A percentile compares a stretch with the other conserved stretches of the same genome.
Evolutionary conservation across 2,329 filamentous ascomycete genomes (phyloP).

Genomic region (Aspergillus sp.): DNA sequence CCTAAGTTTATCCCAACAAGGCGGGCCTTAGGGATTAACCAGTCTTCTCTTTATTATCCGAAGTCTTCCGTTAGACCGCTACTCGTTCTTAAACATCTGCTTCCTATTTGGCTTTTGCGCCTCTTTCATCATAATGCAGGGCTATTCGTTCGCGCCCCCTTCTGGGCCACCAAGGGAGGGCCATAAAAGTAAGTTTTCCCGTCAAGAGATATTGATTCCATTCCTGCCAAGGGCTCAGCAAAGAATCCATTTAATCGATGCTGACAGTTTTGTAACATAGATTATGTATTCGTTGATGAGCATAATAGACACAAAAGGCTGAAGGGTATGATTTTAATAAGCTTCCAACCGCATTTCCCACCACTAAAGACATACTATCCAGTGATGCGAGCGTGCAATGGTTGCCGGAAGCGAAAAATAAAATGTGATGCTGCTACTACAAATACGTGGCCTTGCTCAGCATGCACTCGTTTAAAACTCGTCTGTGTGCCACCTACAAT

Average conservation of each 20-base stretch:
- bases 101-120: slow-evolving; percentile 54
- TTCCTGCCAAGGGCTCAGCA: slow-evolving; percentile 5
- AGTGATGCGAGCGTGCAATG: slow-evolving; percentile 98
- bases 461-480: slow-evolving; percentile 85
- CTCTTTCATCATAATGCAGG: slow-evolving; percentile 51
- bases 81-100: neutral
- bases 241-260: neutral
- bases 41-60: neutral
- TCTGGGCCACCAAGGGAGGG: slow-evolving; percentile 65
- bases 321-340: slow-evolving; percentile 61
- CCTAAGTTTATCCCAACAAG: slow-evolving; percentile 8
- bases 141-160: slow-evolving; percentile 69
- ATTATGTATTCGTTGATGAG: slow-evolving; percentile 98
- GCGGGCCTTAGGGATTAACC: slow-evolving; percentile 14
- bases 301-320: slow-evolving; percentile 96
- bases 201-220: neutral
- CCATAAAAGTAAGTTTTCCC: slow-evolving; percentile 67
- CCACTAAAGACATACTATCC: neutral
- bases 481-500: slow-evolving; percentile 88
- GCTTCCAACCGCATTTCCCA: slow-evolving; percentile 1
- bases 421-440: slow-evolving; percentile 97
- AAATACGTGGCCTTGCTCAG: slow-evolving; percentile 95
- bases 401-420: slow-evolving; percentile 91
- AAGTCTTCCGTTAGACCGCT: neutral
- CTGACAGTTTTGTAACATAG: slow-evolving; percentile 41